Conservation (phyloP, 1,139 yeast species). For the Hanseniaspora gamundiae region DNA sequence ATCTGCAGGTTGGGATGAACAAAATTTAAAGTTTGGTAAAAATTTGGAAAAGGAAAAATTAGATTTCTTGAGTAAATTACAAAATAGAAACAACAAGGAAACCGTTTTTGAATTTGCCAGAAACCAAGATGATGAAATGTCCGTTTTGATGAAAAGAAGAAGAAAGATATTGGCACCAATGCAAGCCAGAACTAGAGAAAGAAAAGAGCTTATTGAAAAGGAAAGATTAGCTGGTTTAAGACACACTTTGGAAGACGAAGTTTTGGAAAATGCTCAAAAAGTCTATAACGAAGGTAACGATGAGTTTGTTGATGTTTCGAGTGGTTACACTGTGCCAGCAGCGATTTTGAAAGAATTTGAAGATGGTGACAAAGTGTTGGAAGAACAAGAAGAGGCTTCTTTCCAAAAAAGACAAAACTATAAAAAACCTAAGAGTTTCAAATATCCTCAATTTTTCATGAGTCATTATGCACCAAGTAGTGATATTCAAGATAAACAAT, state of each 20-base stretch:
- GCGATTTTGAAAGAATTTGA: conserved; percentile 45
- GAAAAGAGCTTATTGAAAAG: conserved; percentile 53
- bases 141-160: conserved; percentile 75
- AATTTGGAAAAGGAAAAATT: conserved; percentile 66
- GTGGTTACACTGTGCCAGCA: conserved; percentile 44
- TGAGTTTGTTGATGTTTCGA: conserved; percentile 26
- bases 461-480: conserved; percentile 83
- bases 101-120: conserved; percentile 86
- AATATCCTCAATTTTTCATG: conserved; percentile 76
- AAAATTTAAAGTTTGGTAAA: conserved; percentile 65
- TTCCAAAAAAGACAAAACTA: conserved; percentile 20
- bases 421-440: conserved; percentile 36
- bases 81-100: conserved; percentile 60
- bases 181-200: conserved; percentile 65
- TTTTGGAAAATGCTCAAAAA: conserved; percentile 27
- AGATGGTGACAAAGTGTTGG: conserved; percentile 44
- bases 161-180: conserved; percentile 82
- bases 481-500: conserved; percentile 75
- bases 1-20: conserved; percentile 81
- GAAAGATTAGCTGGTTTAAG: conserved; percentile 68
- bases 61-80: conserved; percentile 55
- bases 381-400: conserved; percentile 20
- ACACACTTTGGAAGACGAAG: conserved; percentile 63
- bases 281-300: conserved; percentile 29
- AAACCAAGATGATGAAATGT: conserved; percentile 55